These are phyloP conservation scores for Brachypodium distachyon DNA, from an alignment of 202 grass and related monocot species.

Conservation along the genomic window DNA sequence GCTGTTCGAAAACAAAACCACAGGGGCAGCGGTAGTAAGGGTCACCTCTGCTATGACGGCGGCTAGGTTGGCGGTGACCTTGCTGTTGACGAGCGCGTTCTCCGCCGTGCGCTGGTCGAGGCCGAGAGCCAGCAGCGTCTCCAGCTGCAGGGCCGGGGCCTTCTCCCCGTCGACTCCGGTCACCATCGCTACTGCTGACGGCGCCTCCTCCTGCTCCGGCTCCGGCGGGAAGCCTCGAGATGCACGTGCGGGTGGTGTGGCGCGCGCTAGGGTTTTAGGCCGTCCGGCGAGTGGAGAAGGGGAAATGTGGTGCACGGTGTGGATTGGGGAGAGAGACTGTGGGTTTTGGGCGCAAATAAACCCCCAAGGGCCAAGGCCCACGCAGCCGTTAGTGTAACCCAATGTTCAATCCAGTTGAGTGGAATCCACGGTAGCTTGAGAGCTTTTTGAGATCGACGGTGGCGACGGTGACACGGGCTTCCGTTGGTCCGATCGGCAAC, in stretches of 20 bases:
- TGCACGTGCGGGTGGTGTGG: neutral
- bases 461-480: neutral
- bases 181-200: constrained; percentile 32
- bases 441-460: neutral
- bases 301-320: neutral
- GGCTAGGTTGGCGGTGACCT: constrained; percentile 76
- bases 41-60: constrained; percentile 76
- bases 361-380: neutral
- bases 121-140: constrained; percentile 76
- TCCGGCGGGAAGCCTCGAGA: neutral
- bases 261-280: constrained; percentile 15
- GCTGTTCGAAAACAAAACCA: neutral
- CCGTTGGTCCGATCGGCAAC: neutral
- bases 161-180: constrained; percentile 20
- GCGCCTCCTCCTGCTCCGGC: neutral
- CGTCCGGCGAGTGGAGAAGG: neutral
- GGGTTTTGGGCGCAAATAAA: neutral
- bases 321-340: neutral
- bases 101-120: constrained; percentile 84
- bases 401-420: neutral
- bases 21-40: neutral
- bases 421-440: neutral
- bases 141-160: constrained; percentile 14
- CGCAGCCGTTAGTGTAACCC: neutral
- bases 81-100: constrained; percentile 83